Conservation (phyloP, 352 stramenopile species). For the Pythium guiyangense region DNA sequence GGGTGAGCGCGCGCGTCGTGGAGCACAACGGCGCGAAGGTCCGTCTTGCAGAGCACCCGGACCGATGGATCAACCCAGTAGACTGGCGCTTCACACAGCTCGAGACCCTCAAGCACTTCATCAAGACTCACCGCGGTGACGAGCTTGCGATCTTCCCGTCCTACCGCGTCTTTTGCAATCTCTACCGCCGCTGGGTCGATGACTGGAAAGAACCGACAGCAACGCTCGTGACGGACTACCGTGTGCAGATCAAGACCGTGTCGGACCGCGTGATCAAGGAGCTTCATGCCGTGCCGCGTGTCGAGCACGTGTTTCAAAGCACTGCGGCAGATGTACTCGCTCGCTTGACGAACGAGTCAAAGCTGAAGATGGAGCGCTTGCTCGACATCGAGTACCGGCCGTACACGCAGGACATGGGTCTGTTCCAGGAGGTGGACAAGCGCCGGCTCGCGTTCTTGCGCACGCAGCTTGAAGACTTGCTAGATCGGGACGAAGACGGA, state of each 20-base stretch:
- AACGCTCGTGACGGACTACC: constrained; percentile 22
- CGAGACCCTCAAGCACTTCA: constrained; percentile 18
- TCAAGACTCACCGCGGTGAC: constrained; percentile 27
- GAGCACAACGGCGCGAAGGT: not conserved
- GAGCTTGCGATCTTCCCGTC: constrained; percentile 36
- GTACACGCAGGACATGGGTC: constrained; percentile 29
- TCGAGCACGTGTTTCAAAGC: constrained; percentile 18
- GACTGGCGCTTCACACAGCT: not conserved
- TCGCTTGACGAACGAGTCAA: constrained; percentile 10
- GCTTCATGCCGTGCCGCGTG: constrained; percentile 9
- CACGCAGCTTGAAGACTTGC: constrained; percentile 10
- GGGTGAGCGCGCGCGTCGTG: not conserved
- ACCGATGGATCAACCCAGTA: not conserved
- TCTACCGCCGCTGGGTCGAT: constrained; percentile 23
- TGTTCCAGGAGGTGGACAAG: constrained; percentile 23
- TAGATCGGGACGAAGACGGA: not conserved
- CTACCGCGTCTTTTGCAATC: constrained; percentile 33
- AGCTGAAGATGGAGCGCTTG: constrained; percentile 13
- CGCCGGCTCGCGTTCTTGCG: constrained; percentile 17
- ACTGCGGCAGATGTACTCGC: constrained; percentile 1
- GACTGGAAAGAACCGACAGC: constrained; percentile 25
- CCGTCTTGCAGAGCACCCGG: no score
- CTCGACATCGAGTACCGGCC: constrained; percentile 26
- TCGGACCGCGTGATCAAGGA: constrained; percentile 17
- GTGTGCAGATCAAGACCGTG: constrained; percentile 13